Conservation (phyloP, 1,284 basidiomycete genomes). For the Thelephora terrestris region DNA sequence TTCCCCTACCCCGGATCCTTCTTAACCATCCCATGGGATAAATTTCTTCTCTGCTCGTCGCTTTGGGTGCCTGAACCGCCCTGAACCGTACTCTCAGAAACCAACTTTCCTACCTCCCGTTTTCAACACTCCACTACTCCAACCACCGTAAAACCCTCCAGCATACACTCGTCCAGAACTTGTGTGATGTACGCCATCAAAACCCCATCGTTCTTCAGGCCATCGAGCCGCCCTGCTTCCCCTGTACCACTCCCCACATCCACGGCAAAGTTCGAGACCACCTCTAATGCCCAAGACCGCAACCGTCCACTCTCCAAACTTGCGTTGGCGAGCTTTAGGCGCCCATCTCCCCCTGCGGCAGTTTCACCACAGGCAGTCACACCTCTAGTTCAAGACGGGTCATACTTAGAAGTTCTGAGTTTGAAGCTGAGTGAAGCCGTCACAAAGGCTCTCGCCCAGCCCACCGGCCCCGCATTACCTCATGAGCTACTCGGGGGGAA, state of each 20-base stretch:
- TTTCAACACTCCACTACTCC: constrained; percentile 1
- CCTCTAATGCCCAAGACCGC: constrained; percentile 30
- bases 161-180: constrained; percentile 11
- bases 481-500: constrained; percentile 49
- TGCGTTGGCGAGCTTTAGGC: constrained; percentile 46
- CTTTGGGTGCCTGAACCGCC: constrained; percentile 12
- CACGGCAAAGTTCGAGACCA: constrained; percentile 30
- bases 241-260: constrained; percentile 30
- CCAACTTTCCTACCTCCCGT: neutral
- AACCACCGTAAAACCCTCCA: constrained; percentile 5
- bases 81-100: constrained; percentile 27
- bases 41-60: constrained; percentile 25
- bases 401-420: constrained; percentile 64
- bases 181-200: constrained; percentile 56
- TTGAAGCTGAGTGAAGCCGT: constrained; percentile 72
- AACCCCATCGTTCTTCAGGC: constrained; percentile 55
- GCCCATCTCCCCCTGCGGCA: constrained; percentile 29
- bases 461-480: constrained; percentile 37
- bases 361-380: constrained; percentile 28
- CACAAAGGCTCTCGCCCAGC: constrained; percentile 62
- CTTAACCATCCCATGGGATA: constrained; percentile 50
- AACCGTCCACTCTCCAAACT: constrained; percentile 46
- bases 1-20: constrained; percentile 7
- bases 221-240: constrained; percentile 51
- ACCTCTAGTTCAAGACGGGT: constrained; percentile 60